phyloP scores from a whole-genome alignment of 306 rosid genomes.

The Lagenaria siceraria region DNA sequence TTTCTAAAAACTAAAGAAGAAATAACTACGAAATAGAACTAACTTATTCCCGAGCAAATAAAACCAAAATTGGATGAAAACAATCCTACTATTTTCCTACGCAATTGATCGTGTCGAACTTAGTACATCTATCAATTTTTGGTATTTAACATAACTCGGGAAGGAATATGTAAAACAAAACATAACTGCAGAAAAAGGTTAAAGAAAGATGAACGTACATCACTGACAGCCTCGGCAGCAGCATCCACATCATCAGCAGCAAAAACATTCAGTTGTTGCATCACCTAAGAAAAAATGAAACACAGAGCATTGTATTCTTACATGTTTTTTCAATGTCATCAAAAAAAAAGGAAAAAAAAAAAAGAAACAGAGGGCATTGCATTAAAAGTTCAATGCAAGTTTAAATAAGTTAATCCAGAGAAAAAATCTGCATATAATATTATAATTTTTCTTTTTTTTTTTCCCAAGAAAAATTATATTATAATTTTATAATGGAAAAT shows the following conservation, averaged over 20 bases:
- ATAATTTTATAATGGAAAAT: neutral
- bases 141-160: neutral
- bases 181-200: neutral
- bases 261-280: conserved; percentile 67
- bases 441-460: neutral
- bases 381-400: neutral
- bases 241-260: conserved; percentile 60
- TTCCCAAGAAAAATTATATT: neutral
- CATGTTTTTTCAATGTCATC: too few species aligned
- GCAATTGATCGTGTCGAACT: neutral
- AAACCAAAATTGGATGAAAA: neutral
- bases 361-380: conserved; percentile 8
- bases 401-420: neutral
- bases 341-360: too few species aligned
- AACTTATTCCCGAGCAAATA: neutral
- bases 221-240: conserved; percentile 78
- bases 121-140: neutral
- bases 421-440: neutral
- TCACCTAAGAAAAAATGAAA: conserved; percentile 46
- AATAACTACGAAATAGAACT: neutral
- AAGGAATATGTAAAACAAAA: neutral
- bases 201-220: conserved; percentile 34
- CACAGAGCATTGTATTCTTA: neutral
- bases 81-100: neutral
- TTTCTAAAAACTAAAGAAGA: neutral